Conservation (phyloP, 352 stramenopile species). For the Globisporangium abappressorium region DNA sequence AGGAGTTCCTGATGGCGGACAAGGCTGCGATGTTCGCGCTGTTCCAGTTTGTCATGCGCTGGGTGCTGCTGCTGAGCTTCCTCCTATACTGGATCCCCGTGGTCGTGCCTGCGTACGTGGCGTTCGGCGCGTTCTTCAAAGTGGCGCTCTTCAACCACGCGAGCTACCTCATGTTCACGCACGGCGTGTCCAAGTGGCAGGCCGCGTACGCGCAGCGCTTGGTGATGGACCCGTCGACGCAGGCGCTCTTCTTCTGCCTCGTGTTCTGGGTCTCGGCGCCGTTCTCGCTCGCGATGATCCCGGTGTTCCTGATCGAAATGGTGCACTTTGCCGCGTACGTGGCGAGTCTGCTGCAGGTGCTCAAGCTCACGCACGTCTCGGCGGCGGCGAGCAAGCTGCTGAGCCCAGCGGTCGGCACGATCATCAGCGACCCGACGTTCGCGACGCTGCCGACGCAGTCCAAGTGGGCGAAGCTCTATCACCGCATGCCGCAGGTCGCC, state of each 20-base stretch:
- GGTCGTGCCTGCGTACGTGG: constrained; percentile 33
- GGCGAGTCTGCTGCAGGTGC: constrained; percentile 50
- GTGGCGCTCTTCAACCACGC: constrained; percentile 73
- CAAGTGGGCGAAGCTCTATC: constrained; percentile 85
- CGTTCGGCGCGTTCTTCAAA: constrained; percentile 81
- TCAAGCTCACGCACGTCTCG: constrained; percentile 46
- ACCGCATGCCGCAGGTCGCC: constrained; percentile 70
- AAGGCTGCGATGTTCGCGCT: constrained; percentile 67
- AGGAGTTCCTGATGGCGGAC: constrained; percentile 49
- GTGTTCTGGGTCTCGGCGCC: constrained; percentile 82
- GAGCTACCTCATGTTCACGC: constrained; percentile 79
- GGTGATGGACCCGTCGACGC: constrained; percentile 74
- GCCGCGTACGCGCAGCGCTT: constrained; percentile 78
- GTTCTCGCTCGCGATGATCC: constrained; percentile 74
- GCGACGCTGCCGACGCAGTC: constrained; percentile 41
- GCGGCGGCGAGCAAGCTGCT: constrained; percentile 48
- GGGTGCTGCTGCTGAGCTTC: constrained; percentile 65
- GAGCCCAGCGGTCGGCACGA: constrained; percentile 46
- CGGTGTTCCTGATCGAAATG: constrained; percentile 76
- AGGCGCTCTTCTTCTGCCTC: constrained; percentile 83
- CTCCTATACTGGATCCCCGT: constrained; percentile 70
- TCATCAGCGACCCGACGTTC: constrained; percentile 67
- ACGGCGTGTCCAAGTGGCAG: constrained; percentile 69
- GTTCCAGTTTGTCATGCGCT: constrained; percentile 68
- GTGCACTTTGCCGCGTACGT: constrained; percentile 75